A percentile compares a stretch with the other conserved stretches of the same genome.
These are phyloP conservation scores for Elsinoe perseae DNA, from an alignment of 2,329 filamentous ascomycete species.

Conservation along the genomic window DNA sequence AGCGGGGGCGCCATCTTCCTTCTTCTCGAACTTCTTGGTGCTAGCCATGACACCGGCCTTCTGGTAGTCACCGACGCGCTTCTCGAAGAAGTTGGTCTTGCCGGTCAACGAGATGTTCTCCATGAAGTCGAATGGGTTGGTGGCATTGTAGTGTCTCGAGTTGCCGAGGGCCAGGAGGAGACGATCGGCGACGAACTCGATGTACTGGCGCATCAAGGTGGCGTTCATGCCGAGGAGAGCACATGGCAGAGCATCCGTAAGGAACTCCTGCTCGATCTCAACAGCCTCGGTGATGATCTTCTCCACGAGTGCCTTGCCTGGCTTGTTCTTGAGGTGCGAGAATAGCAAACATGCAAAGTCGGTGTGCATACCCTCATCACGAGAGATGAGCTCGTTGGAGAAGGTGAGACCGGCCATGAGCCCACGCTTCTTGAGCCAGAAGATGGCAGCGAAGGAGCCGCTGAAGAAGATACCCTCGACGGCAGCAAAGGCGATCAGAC, in stretches of 20 bases:
- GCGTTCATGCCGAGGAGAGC: slow-evolving; percentile 96
- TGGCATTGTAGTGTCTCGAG: slow-evolving; percentile 82
- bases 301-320: slow-evolving; percentile 69
- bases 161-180: slow-evolving; percentile 89
- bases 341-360: slow-evolving; percentile 97
- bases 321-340: slow-evolving; percentile 92
- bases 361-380: slow-evolving; percentile 98
- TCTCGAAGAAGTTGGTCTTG: slow-evolving; percentile 99
- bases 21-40: slow-evolving; percentile 61
- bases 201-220: slow-evolving; percentile 98
- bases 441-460: slow-evolving; percentile 96
- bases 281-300: slow-evolving; percentile 93
- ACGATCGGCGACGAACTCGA: slow-evolving; percentile 97
- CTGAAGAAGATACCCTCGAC: slow-evolving; percentile 99
- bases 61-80: slow-evolving; percentile 98
- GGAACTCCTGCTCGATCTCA: slow-evolving; percentile 90
- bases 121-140: slow-evolving; percentile 99
- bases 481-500: slow-evolving; percentile 91
- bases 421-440: slow-evolving; percentile 99
- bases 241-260: slow-evolving; percentile 89
- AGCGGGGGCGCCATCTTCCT: slow-evolving; percentile 36
- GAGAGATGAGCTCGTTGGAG: slow-evolving; percentile 99
- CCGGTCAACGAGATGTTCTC: slow-evolving; percentile 98
- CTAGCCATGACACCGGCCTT: slow-evolving; percentile 98
- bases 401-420: slow-evolving; percentile 98